Evolutionary conservation across 1,139 yeast species (phyloP).

Genomic region (Candida albicans): DNA sequence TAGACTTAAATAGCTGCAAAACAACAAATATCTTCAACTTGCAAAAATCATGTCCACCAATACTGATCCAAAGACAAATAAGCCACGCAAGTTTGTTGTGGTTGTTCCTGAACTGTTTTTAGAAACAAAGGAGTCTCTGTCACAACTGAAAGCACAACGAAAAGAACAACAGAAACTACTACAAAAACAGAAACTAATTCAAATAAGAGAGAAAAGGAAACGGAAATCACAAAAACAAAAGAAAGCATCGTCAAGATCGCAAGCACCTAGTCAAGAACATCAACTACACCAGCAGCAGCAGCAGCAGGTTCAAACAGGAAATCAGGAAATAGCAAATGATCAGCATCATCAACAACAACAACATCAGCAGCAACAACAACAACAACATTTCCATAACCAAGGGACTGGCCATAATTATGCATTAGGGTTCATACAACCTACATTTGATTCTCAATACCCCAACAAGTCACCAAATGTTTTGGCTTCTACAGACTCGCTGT

Average conservation of each 20-base stretch:
- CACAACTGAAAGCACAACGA: slow-evolving; percentile 2
- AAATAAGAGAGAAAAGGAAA: too few species aligned
- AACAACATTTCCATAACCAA: slow-evolving; percentile 7
- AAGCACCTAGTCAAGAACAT: neutral
- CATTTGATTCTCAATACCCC: neutral
- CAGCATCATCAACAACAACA: slow-evolving; percentile 17
- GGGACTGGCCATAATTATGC: neutral
- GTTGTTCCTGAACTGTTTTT: slow-evolving; percentile 4
- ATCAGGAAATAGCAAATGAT: slow-evolving; percentile 11
- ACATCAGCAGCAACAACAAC: slow-evolving; percentile 15
- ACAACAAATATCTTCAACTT: neutral
- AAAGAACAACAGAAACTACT: slow-evolving; percentile 4
- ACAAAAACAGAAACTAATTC: neutral
- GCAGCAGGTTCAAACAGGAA: neutral
- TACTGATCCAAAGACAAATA: neutral
- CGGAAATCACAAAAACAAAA: too few species aligned
- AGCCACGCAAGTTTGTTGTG: slow-evolving; percentile 3
- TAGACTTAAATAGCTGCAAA: neutral
- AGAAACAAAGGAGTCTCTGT: neutral
- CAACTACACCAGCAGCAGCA: neutral
- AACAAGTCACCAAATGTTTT: neutral
- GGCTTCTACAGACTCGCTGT: neutral
- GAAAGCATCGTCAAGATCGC: slow-evolving; percentile 3
- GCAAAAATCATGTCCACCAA: neutral
- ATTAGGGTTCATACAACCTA: neutral